A percentile compares a stretch with the other conserved stretches of the same genome.
Conservation (phyloP, 208 protist species). For the Leishmania mexicana region DNA sequence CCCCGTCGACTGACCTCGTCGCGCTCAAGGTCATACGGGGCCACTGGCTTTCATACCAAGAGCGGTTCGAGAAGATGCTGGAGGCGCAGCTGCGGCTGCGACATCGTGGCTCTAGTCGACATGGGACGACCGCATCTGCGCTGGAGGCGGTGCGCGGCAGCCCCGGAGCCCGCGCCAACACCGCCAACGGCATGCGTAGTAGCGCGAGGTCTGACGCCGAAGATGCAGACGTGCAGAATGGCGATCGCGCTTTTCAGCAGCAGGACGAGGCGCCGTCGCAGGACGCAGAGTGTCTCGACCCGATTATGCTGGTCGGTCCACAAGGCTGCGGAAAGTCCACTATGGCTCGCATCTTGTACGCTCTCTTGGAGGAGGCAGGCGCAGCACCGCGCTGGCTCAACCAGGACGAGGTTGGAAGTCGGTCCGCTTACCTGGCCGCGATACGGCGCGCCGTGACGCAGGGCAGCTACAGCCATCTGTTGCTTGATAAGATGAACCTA, state of each 20-base stretch:
- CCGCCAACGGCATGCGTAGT: background rate
- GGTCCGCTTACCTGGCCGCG: conserved; percentile 51
- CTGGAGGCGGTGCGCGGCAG: background rate
- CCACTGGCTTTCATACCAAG: conserved; percentile 71
- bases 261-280: conserved; percentile 1
- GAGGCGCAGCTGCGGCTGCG: conserved; percentile 21
- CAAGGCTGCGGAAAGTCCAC: conserved; percentile 89
- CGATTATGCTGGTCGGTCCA: conserved; percentile 72
- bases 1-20: conserved; percentile 42
- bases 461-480: conserved; percentile 63
- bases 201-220: background rate
- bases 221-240: background rate
- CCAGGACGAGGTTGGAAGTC: conserved; percentile 77
- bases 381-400: conserved; percentile 76
- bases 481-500: conserved; percentile 89
- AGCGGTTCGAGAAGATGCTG: conserved; percentile 26
- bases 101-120: background rate
- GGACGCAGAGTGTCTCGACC: conserved; percentile 26
- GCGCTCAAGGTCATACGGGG: conserved; percentile 49
- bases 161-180: background rate
- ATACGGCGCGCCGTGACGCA: conserved; percentile 39
- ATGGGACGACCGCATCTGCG: background rate
- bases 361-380: conserved; percentile 56
- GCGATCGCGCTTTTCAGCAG: background rate
- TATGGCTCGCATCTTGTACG: conserved; percentile 60